Percentiles rank a stretch among this genome's conserved stretches.
Conservation (phyloP, 139 green algal species). For the Choricystis sp. region DNA sequence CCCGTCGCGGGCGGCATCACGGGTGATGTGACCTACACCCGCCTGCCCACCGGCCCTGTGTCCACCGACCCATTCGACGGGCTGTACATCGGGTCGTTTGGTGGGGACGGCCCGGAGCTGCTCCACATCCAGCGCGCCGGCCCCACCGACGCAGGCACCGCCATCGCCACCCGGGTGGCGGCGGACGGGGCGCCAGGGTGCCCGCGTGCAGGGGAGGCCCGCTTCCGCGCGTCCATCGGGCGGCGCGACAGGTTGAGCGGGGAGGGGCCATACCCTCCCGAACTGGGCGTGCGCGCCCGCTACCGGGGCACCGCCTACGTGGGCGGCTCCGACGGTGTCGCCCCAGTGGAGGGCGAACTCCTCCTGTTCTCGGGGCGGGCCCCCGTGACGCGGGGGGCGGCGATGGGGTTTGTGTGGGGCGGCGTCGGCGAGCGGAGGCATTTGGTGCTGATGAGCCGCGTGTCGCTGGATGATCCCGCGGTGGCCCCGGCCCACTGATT, state of each 20-base stretch:
- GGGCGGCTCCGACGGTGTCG: conserved; percentile 18
- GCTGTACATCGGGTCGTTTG: conserved; percentile 74
- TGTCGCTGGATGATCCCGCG: background rate
- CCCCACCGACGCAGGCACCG: conserved; percentile 42
- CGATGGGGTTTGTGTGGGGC: conserved; percentile 80
- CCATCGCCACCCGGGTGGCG: conserved; percentile 69
- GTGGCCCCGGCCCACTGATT: background rate
- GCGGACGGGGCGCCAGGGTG: conserved; percentile 83
- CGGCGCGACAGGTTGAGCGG: conserved; percentile 7
- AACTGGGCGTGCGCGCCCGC: conserved; percentile 56
- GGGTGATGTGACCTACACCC: conserved; percentile 3
- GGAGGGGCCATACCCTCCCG: conserved; percentile 52
- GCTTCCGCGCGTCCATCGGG: conserved; percentile 60
- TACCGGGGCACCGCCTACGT: conserved; percentile 62
- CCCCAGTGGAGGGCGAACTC: conserved; percentile 87
- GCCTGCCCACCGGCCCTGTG: conserved; percentile 7
- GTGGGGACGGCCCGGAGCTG: conserved; percentile 70
- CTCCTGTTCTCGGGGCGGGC: conserved; percentile 42
- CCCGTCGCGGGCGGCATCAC: no score
- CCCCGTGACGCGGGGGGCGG: conserved; percentile 27
- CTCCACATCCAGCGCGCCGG: conserved; percentile 37
- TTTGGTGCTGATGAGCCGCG: conserved; percentile 11
- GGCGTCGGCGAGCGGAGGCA: conserved; percentile 8
- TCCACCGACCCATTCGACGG: conserved; percentile 42
- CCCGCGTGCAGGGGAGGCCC: conserved; percentile 59